These are phyloP conservation scores for Pythium volutum DNA, from an alignment of 352 stramenopile species.

Conservation along the genomic window DNA sequence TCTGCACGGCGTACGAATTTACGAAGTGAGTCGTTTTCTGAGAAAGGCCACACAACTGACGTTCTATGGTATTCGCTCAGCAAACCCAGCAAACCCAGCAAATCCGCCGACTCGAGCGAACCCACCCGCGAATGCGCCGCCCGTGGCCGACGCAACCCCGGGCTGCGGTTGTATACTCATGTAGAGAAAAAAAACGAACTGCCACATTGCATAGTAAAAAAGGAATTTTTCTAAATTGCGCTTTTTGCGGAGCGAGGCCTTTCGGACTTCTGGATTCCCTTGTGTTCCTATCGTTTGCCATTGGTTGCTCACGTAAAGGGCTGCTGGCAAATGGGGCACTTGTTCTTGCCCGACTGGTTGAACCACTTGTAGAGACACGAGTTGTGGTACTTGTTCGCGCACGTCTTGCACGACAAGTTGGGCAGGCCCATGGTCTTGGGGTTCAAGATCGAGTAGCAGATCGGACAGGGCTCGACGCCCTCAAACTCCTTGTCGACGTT, in stretches of 20 bases:
- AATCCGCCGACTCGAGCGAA: constrained; percentile 26
- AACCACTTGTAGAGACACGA: constrained; percentile 94
- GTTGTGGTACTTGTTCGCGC: constrained; percentile 92
- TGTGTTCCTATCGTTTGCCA: background rate
- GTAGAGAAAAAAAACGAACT: constrained; percentile 18
- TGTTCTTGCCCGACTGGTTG: constrained; percentile 93
- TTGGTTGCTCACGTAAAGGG: constrained; percentile 64
- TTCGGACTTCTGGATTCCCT: background rate
- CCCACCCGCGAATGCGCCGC: constrained; percentile 22
- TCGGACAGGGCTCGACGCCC: constrained; percentile 89
- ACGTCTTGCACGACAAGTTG: constrained; percentile 89
- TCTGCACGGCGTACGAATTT: constrained; percentile 7
- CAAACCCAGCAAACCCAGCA: constrained; percentile 17
- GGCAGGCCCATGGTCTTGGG: constrained; percentile 88
- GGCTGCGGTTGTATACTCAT: constrained; percentile 62
- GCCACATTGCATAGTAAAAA: background rate
- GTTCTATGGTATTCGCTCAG: background rate
- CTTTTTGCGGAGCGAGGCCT: too few relatives aligned
- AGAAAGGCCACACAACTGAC: too few relatives aligned
- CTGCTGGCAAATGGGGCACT: constrained; percentile 92
- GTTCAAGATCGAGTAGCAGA: constrained; percentile 92
- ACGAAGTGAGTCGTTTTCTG: background rate
- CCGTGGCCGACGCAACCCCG: constrained; percentile 32
- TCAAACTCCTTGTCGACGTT: constrained; percentile 93
- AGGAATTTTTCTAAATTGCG: too few relatives aligned